A percentile compares a stretch with the other conserved stretches of the same genome.
Conservation (phyloP, 2,329 filamentous ascomycete species). For the Cladosporium phlei region DNA sequence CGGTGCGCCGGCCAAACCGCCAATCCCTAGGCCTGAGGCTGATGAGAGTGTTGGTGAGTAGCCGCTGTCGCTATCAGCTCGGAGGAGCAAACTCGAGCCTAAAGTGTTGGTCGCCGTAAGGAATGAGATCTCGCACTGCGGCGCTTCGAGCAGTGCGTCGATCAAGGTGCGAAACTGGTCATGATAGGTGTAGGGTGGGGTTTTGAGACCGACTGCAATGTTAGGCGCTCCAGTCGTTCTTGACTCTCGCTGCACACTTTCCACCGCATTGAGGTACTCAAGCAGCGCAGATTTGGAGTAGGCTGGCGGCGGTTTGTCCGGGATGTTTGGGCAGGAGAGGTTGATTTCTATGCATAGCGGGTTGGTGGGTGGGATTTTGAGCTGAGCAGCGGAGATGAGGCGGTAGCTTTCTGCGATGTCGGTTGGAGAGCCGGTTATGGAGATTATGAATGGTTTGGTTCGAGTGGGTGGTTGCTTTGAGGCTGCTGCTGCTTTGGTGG, state of each 20-base stretch:
- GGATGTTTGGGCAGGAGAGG: conserved; percentile 73
- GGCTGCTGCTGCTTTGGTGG: too few relatives aligned
- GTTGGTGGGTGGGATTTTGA: conserved; percentile 35
- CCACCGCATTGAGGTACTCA: conserved; percentile 52
- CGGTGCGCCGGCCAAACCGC: conserved; percentile 67
- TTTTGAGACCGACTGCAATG: conserved; percentile 62
- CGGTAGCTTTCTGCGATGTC: conserved; percentile 57
- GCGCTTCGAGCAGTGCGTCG: conserved; percentile 43
- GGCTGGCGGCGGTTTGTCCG: conserved; percentile 62
- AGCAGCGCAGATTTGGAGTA: conserved; percentile 53
- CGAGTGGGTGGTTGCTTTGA: conserved; percentile 18
- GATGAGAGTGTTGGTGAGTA: conserved; percentile 43
- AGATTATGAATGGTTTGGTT: conserved; percentile 62
- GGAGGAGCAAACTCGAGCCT: conserved; percentile 61
- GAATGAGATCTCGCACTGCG: conserved; percentile 55
- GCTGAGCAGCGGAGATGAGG: conserved; percentile 39
- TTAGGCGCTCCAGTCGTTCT: not conserved
- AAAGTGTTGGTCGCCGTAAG: conserved; percentile 72
- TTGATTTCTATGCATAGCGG: conserved; percentile 70
- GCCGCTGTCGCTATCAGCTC: not conserved
- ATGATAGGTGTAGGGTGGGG: conserved; percentile 68
- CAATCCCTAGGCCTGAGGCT: conserved; percentile 54
- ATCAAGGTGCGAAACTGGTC: conserved; percentile 59
- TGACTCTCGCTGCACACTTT: conserved; percentile 1
- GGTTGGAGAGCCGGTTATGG: conserved; percentile 60